A percentile compares a stretch with the other conserved stretches of the same genome.
Evolutionary conservation across 805 yeast species (phyloP).

Genomic region (Yamadazyma kitorensis): DNA sequence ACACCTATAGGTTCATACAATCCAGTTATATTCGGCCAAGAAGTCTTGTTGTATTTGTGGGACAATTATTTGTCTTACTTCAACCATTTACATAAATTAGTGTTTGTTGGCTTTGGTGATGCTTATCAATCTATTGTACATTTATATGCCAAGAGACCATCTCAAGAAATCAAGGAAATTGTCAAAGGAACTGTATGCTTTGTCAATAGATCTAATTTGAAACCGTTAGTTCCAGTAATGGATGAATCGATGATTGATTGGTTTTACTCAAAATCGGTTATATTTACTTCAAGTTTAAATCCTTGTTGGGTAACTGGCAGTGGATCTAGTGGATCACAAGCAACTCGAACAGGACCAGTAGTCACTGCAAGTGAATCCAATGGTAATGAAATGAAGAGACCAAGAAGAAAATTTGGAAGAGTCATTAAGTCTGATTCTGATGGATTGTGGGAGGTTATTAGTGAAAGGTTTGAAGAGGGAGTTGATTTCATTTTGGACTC

Average conservation of each 20-base stretch:
- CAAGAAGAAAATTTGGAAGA: conserved; percentile 88
- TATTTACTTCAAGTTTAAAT: conserved; percentile 73
- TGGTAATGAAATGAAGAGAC: conserved; percentile 53
- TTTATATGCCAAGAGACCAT: conserved; percentile 74
- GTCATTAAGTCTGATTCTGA: conserved; percentile 73
- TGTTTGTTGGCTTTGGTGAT: conserved; percentile 86
- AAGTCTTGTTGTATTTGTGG: conserved; percentile 77
- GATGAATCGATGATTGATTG: conserved; percentile 91
- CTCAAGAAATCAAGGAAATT: conserved; percentile 49
- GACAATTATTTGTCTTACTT: conserved; percentile 84
- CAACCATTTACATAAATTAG: conserved; percentile 58
- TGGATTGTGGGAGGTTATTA: conserved; percentile 71
- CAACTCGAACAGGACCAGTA: conserved; percentile 17
- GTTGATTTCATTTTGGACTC: conserved; percentile 80
- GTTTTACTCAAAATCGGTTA: conserved; percentile 82
- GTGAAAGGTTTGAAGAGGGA: conserved; percentile 82
- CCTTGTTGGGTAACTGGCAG: conserved; percentile 70
- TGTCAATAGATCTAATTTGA: conserved; percentile 64
- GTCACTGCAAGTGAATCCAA: conserved; percentile 11
- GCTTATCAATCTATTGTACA: conserved; percentile 85
- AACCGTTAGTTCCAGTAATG: conserved; percentile 78
- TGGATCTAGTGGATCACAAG: conserved; percentile 13
- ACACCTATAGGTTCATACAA: conserved; percentile 43
- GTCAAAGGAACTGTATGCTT: conserved; percentile 72
- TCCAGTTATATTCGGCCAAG: conserved; percentile 70